These are phyloP conservation scores for Mortierella hygrophila DNA, from an alignment of 192 early-diverging fungal species.

Conservation along the genomic window DNA sequence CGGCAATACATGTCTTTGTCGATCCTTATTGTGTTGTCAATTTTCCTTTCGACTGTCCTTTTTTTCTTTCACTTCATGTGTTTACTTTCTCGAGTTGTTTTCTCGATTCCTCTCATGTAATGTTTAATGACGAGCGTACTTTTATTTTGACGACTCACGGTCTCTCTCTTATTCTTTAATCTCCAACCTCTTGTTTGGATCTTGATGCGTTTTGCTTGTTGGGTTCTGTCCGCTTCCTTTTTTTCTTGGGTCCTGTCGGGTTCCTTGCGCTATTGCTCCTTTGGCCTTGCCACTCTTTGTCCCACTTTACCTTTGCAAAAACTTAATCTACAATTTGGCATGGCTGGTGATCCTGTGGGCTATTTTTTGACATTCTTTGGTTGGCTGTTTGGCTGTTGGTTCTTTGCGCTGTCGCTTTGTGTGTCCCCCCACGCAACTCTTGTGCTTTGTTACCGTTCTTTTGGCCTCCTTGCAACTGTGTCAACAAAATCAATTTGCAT, in stretches of 20 bases:
- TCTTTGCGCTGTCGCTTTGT: slow-evolving; percentile 52
- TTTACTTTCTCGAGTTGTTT: slow-evolving; percentile 50
- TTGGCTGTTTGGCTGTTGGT: slow-evolving; percentile 49
- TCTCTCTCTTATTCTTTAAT: slow-evolving; percentile 32
- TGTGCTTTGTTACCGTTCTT: slow-evolving; percentile 49
- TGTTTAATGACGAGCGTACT: slow-evolving; percentile 44
- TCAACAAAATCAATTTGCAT: slow-evolving; percentile 30
- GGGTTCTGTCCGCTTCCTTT: slow-evolving; percentile 14
- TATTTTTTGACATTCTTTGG: slow-evolving; percentile 24
- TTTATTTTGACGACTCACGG: slow-evolving; percentile 58
- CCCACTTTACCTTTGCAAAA: slow-evolving; percentile 39
- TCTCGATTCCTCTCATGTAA: slow-evolving; percentile 56
- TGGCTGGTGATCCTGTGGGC: slow-evolving; percentile 13
- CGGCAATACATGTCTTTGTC: not conserved
- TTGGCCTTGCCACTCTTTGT: slow-evolving; percentile 21
- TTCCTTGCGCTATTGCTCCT: slow-evolving; percentile 3
- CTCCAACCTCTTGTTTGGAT: not conserved
- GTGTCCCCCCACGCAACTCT: slow-evolving; percentile 32
- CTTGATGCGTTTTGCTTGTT: slow-evolving; percentile 13
- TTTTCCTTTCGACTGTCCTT: slow-evolving; percentile 3
- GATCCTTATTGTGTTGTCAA: slow-evolving; percentile 3
- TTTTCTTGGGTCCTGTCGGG: slow-evolving; percentile 18
- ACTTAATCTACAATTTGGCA: not conserved
- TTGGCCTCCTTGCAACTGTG: slow-evolving; percentile 42
- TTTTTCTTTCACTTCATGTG: slow-evolving; percentile 10